phyloP scores from a whole-genome alignment of 83 land plant species.

The Picea abies region DNA sequence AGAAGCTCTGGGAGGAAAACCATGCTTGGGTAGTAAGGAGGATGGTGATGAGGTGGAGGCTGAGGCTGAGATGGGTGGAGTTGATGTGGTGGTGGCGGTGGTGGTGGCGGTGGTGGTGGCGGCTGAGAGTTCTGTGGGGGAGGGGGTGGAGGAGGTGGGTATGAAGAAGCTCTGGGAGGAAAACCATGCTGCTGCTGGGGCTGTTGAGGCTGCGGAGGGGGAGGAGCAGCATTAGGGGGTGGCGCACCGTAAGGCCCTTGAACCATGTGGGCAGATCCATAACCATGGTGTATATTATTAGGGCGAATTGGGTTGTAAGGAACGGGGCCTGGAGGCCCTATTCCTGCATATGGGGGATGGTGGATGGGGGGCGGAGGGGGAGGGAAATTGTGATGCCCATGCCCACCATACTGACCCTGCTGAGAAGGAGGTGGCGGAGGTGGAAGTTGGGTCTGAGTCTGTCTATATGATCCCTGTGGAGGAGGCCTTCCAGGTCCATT shows the following conservation, averaged over 20 bases:
- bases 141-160: slow-evolving; percentile 8
- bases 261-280: slow-evolving; percentile 20
- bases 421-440: not conserved
- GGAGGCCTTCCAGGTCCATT: slow-evolving; percentile 9
- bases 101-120: too few species aligned
- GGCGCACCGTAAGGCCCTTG: slow-evolving; percentile 14
- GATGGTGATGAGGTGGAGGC: slow-evolving; percentile 30
- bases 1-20: too few species aligned
- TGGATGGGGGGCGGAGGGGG: not conserved
- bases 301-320: slow-evolving; percentile 27
- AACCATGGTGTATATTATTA: not conserved
- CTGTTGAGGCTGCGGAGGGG: slow-evolving; percentile 13
- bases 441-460: not conserved
- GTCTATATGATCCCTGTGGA: not conserved
- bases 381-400: slow-evolving; percentile 18
- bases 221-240: slow-evolving; percentile 23
- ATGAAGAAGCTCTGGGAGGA: not conserved
- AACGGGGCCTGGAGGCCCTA: too few species aligned
- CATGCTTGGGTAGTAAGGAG: slow-evolving; percentile 33
- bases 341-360: not conserved
- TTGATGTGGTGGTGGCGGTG: slow-evolving; percentile 35
- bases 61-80: slow-evolving; percentile 18
- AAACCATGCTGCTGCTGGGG: slow-evolving; percentile 8
- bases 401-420: not conserved
- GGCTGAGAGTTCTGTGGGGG: slow-evolving; percentile 27